Base-by-base conservation (phyloP, 2,329 filamentous ascomycete species). In the Sclerotinia minor region DNA sequence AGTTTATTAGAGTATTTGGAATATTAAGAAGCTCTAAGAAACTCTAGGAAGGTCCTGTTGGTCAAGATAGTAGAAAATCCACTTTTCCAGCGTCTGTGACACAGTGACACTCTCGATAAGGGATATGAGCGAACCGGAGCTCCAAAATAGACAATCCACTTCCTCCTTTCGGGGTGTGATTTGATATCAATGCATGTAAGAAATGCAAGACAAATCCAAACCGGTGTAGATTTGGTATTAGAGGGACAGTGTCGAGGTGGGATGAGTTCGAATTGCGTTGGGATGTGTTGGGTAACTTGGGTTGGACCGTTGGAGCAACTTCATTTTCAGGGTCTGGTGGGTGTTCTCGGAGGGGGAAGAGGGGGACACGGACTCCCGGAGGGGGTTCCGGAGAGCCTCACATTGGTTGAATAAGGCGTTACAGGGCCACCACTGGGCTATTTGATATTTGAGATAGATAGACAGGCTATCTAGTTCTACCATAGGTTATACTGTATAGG, bases 21-120 rank as follows among this genome's bases (percentile, higher is more conserved):
- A 61, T 61, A 61, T 21, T 13, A 19, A 38, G 58, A 61, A 61
- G 19, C 26, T 61, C 44, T 38, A 61, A 50, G 58, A 61, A 61
- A 2, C 29, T 61, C 44, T 61, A 61, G 58, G 58, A 61, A 61
- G 58, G 58, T 47, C 26, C 8, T 15, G 38, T 15, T 41, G 38
- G 38, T 41, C 38, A 11, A 35, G 58, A 35, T 19, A 49, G 24
- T 24, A 17, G 21, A 19, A 5, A 24, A 17, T 15, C 58, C 44
- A 21, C 29, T 50, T 61, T 60, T 61, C 17, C 17, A 19, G 15
- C 17, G 5, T 60, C 5, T 11, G 58, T 47, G 6, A n/a, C 5
- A 49, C 5, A 6, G 58, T 47, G 6, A n/a, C 5, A 49, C 5
- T 17, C 41, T n/a, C 19, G 41, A 60, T 35, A 60, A 47, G 19